Conservation (phyloP, 495 filamentous ascomycete species). For the Pyrenopolyporus hunteri region DNA sequence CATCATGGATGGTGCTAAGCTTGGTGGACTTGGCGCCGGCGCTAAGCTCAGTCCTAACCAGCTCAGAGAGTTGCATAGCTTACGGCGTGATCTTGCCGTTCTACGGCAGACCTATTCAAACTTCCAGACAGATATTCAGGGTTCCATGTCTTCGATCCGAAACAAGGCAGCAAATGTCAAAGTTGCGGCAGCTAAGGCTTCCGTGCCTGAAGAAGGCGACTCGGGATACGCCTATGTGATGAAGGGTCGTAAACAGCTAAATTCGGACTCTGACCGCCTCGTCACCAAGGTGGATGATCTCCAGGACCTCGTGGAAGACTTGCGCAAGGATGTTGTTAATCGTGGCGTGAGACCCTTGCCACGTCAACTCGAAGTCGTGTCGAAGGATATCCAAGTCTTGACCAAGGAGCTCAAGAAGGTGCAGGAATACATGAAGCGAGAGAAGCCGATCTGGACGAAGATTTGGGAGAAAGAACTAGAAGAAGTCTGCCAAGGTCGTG, state of each 20-base stretch:
- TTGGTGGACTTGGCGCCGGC: conserved; percentile 31
- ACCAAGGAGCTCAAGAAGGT: conserved; percentile 92
- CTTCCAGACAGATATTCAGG: conserved; percentile 85
- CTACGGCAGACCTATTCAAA: conserved; percentile 91
- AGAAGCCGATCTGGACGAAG: conserved; percentile 97
- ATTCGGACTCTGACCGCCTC: conserved; percentile 82
- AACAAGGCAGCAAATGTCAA: conserved; percentile 83
- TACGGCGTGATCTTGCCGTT: conserved; percentile 90
- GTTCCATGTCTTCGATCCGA: conserved; percentile 82
- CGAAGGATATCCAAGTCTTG: conserved; percentile 81
- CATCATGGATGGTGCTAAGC: conserved; percentile 47
- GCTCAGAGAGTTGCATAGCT: conserved; percentile 74
- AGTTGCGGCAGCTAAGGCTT: conserved; percentile 68
- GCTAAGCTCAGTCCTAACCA: conserved; percentile 57
- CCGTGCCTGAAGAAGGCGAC: conserved; percentile 68
- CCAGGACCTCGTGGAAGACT: conserved; percentile 93
- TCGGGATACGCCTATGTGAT: conserved; percentile 83
- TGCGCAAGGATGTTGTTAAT: conserved; percentile 94
- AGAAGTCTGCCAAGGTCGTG: conserved; percentile 91
- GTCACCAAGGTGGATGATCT: conserved; percentile 93
- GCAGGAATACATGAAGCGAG: conserved; percentile 85
- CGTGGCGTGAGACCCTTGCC: conserved; percentile 92
- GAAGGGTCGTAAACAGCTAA: conserved; percentile 81
- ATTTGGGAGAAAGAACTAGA: conserved; percentile 98
- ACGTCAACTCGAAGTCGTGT: conserved; percentile 85